Evolutionary conservation across 2,329 filamentous ascomycete genomes (phyloP), one percentile per base, ranked within the genome.

Genomic region (Ceratocystis harringtonii): DNA sequence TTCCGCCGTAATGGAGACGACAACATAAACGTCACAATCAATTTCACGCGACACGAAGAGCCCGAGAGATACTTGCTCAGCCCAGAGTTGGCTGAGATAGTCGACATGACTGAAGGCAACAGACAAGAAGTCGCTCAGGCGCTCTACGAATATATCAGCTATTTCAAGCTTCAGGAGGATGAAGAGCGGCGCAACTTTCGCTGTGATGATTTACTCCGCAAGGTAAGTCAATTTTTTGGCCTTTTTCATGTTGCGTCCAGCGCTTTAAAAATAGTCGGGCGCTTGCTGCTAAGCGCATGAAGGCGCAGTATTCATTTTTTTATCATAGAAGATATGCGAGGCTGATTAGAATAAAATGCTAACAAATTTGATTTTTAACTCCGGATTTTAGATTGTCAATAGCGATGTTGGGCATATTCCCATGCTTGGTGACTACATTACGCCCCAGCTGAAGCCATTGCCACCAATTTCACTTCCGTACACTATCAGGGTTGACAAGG

Each of bases 1-100:
- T 97, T 99, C 74, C 90, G 95, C 78, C 84, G 94, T 64, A 90
- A 88, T 71, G 88, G 90, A 43, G 94, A 99, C 73, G 91, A 96
- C 74, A 96, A 95, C 70, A 80, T 89, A 70, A 96, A 96, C 73
- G 85, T 96, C 70, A 92, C 85, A 10, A 88, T 99, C 76, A 95
- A 92, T 71, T 81, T 99, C 43, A 82, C 84, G 69, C 83, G 90
- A 15, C 89, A 95, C 71, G 92, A 97, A 73, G 84, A 85, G 15
- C 91, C 90, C 0, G 92, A 97, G 74, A 83, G 91, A 65, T 96
- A 88, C 73, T 84, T 84, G 70, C 77, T 97, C 30, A 94, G 86
- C 75, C 84, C 87, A 62, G 84, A 86, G 66, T 78, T 99, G 58
- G 86, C 90, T 10, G 88, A 95, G 62, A 82, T 97, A 15, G 79